Evolutionary conservation across 2,329 filamentous ascomycete species (phyloP), one percentile per base, ranked within the genome.

Genomic region (Claviceps sp.): DNA sequence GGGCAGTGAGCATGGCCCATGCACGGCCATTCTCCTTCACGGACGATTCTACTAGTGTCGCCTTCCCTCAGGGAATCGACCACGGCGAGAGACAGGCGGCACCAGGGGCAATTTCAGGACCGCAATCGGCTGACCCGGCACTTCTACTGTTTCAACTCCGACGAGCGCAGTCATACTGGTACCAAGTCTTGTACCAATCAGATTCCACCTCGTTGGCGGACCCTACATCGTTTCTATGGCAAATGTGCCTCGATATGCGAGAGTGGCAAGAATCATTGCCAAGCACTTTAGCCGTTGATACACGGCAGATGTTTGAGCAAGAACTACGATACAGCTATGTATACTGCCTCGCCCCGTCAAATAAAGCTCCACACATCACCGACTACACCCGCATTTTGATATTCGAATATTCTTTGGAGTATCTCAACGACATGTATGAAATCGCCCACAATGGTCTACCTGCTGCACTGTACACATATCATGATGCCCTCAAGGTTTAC

Each of bases 301-400:
- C 90, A 56, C 78, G 82, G 41, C 78, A 85, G 47, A 80, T 90
- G 57, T 94, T 96, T 62, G 85, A 93, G 56, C 79, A 95, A 16
- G 93, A 98, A 64, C 70, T 94, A 43, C 78, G 91, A 47, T 97
- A 95, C 70, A 94, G 88, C 62, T 93, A 89, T 60, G 85, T 95
- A 24, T 89, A 96, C 65, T 87, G 91, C 53, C 77, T 96, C 7
- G 89, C 89, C 0, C 88, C 89, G 1, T 90, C 85, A 39, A 80
- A 82, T 1, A 77, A 85, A 46, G 81, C 86, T 3, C 86, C 87
- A 0, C 73, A 78, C 22, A 81, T 90, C 48, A 84, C 81, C 3
- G 79, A 88, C 46, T 89, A 91, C 63, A 85, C 84, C 40, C 86
- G 89, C 55, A 74, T 82, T 34, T 73, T 95, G 24, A 87, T 95